These are phyloP conservation scores for Stemphylium beticola DNA, from an alignment of 2,329 filamentous ascomycete genomes.

Conservation along the genomic window DNA sequence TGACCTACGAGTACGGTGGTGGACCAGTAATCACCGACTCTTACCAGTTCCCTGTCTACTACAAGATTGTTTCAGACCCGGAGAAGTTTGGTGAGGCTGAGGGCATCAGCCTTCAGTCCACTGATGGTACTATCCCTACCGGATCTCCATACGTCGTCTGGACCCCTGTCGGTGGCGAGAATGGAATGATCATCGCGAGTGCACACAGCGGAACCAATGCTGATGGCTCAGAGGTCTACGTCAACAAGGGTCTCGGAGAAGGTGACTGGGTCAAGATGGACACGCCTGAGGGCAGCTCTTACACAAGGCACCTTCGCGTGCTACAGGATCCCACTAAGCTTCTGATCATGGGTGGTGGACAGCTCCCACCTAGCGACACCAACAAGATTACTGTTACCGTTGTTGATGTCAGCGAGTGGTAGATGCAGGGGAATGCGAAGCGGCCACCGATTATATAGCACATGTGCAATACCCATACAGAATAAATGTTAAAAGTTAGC, in stretches of 20 bases:
- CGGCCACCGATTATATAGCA: not conserved
- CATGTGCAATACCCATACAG: too few relatives aligned
- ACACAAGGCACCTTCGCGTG: conserved; percentile 56
- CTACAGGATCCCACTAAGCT: conserved; percentile 49
- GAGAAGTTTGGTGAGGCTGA: conserved; percentile 53
- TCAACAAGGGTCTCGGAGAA: conserved; percentile 55
- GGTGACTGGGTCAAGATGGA: conserved; percentile 55
- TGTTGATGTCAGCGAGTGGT: conserved; percentile 38
- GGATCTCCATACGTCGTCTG: conserved; percentile 61
- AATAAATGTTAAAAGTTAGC: too few relatives aligned
- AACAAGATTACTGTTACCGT: conserved; percentile 43
- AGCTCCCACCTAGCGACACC: conserved; percentile 41
- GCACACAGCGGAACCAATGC: conserved; percentile 38
- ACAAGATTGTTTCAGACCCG: conserved; percentile 57
- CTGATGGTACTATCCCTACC: conserved; percentile 54
- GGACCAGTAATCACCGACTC: conserved; percentile 41
- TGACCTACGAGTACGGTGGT: conserved; percentile 69
- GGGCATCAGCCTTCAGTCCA: conserved; percentile 52
- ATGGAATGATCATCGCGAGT: conserved; percentile 59
- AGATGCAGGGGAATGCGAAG: not conserved
- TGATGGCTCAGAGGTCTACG: conserved; percentile 50
- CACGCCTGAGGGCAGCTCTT: conserved; percentile 51
- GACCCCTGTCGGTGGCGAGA: conserved; percentile 55
- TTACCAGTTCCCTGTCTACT: conserved; percentile 60
- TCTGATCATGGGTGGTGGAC: conserved; percentile 52